phyloP scores from a whole-genome alignment of 768 basidiomycete species.

The Dioszegia aurantiaca region DNA sequence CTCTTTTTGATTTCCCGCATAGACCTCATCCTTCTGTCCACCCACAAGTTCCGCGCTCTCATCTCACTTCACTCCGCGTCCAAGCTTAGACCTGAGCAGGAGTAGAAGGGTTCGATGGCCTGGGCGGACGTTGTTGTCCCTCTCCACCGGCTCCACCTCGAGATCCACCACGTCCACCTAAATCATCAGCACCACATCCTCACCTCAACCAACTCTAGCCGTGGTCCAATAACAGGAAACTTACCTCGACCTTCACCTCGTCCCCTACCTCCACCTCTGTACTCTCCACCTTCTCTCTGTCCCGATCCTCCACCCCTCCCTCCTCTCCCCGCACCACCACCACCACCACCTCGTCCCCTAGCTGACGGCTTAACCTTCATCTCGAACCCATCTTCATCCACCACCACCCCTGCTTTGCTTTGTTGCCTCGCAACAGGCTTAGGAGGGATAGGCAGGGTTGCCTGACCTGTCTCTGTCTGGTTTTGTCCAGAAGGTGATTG shows the following conservation, averaged over 20 bases:
- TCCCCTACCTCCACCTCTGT: neutral
- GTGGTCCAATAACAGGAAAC: neutral
- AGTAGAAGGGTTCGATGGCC: too few species aligned
- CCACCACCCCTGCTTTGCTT: slow-evolving; percentile 1
- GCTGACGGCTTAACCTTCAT: slow-evolving; percentile 25
- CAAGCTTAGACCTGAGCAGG: too few species aligned
- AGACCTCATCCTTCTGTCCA: too few species aligned
- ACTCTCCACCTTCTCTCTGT: neutral
- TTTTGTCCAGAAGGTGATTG: neutral
- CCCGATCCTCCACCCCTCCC: slow-evolving; percentile 10
- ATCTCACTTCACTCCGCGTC: too few species aligned
- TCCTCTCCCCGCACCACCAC: slow-evolving; percentile 12
- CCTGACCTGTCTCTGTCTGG: too few species aligned
- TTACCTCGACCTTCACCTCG: neutral
- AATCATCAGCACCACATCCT: neutral
- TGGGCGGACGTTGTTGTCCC: slow-evolving; percentile 8
- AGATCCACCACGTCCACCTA: slow-evolving; percentile 13
- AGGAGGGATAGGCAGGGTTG: too few species aligned
- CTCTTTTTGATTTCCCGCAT: too few species aligned
- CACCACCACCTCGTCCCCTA: slow-evolving; percentile 17
- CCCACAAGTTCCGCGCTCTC: too few species aligned
- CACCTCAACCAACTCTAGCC: neutral
- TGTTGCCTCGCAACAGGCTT: slow-evolving; percentile 1
- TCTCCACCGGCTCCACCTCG: slow-evolving; percentile 1
- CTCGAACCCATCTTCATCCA: slow-evolving; percentile 44